Evolutionary conservation across 2,329 filamentous ascomycete species (phyloP).

Genomic region (Microsporum ferrugineum): DNA sequence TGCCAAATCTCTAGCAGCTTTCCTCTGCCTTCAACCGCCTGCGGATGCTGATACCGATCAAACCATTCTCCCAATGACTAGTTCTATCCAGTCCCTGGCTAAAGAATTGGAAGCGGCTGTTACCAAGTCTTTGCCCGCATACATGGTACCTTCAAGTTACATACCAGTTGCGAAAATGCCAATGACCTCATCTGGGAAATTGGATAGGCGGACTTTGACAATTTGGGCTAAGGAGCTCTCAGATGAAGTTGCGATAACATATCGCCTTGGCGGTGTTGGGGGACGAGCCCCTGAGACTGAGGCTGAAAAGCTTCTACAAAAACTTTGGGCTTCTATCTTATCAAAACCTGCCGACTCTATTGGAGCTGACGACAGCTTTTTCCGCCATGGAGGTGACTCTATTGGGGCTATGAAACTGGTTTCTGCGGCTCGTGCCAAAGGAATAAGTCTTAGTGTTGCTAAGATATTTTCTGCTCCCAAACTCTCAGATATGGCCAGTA

Average conservation of each 20-base stretch:
- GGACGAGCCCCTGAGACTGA: constrained; percentile 19
- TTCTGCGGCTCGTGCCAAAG: constrained; percentile 29
- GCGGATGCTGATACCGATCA: constrained; percentile 16
- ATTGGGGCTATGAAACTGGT: constrained; percentile 39
- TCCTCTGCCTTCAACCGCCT: constrained; percentile 19
- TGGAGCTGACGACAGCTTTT: constrained; percentile 37
- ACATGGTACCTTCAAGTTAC: constrained; percentile 68
- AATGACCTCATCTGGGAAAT: constrained; percentile 62
- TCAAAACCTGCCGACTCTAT: constrained; percentile 29
- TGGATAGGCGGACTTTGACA: constrained; percentile 49
- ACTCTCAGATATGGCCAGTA: constrained; percentile 33
- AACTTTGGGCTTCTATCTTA: constrained; percentile 32
- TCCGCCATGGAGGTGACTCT: constrained; percentile 38
- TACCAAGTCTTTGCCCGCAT: constrained; percentile 49
- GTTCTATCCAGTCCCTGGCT: constrained; percentile 36
- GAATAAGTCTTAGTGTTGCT: constrained; percentile 32
- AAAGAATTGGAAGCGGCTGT: constrained; percentile 30
- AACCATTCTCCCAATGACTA: constrained; percentile 29
- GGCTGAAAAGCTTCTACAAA: constrained; percentile 22
- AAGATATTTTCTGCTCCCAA: constrained; percentile 36
- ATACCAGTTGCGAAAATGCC: constrained; percentile 61
- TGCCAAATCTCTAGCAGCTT: constrained; percentile 59
- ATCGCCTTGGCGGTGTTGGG: constrained; percentile 10
- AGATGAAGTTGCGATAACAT: constrained; percentile 9
- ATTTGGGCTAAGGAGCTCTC: constrained; percentile 11